Percentiles rank a stretch among this genome's conserved stretches.
phyloP scores from a whole-genome alignment of 768 basidiomycete genomes.

The Mycena kentingensis region DNA sequence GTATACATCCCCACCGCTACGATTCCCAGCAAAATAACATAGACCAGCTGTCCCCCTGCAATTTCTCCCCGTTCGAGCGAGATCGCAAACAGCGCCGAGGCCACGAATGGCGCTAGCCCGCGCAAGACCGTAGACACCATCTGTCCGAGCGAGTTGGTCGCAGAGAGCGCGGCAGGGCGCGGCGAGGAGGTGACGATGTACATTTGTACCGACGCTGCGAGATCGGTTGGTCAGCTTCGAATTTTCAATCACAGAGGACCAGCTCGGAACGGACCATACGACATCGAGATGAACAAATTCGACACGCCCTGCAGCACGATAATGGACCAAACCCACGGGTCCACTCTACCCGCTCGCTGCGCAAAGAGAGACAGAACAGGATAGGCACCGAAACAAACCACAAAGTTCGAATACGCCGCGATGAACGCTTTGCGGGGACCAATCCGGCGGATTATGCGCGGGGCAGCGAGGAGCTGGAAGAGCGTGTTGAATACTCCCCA shows the following conservation, averaged over 20 bases:
- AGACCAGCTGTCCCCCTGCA: slow-evolving; percentile 48
- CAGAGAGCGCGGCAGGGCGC: slow-evolving; percentile 45
- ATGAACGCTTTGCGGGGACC: slow-evolving; percentile 50
- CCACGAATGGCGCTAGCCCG: slow-evolving; percentile 52
- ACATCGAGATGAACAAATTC: slow-evolving; percentile 11
- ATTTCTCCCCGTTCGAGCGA: slow-evolving; percentile 48
- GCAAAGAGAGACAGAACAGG: slow-evolving; percentile 21
- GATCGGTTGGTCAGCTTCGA: too few relatives aligned
- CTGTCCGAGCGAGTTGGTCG: slow-evolving; percentile 59
- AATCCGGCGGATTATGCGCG: slow-evolving; percentile 42
- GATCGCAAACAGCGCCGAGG: slow-evolving; percentile 59
- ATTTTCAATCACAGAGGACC: background rate
- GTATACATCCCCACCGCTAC: slow-evolving; percentile 30
- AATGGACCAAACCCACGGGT: slow-evolving; percentile 16
- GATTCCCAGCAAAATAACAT: slow-evolving; percentile 35
- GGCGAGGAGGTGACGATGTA: slow-evolving; percentile 46
- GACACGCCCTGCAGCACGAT: slow-evolving; percentile 19
- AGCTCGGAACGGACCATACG: slow-evolving; percentile 7
- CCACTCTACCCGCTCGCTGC: slow-evolving; percentile 13
- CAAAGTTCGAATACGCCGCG: slow-evolving; percentile 24
- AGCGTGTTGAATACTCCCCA: slow-evolving; percentile 51
- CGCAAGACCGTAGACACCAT: slow-evolving; percentile 50
- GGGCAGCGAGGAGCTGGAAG: slow-evolving; percentile 48
- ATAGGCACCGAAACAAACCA: slow-evolving; percentile 19
- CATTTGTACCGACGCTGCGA: slow-evolving; percentile 47